Base-by-base conservation (phyloP, 257 asterid species). In the Marsdenia floribunda region DNA sequence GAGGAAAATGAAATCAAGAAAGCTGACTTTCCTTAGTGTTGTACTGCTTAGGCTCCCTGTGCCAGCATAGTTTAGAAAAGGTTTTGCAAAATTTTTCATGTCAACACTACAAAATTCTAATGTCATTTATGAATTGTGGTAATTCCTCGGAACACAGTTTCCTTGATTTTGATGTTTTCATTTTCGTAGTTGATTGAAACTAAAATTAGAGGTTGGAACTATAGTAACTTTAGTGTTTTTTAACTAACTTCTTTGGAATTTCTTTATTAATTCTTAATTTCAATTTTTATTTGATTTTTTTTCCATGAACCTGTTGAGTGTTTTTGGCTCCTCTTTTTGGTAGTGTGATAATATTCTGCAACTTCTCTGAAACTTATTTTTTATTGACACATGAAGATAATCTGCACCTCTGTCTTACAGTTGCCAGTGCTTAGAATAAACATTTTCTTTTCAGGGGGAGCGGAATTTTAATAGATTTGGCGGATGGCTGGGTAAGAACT, bases 401-500 rank as follows among this genome's bases (percentile, higher is more conserved):
- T 44, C 35, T 65, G 19, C 46, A 15, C 24, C 3, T 16, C n/a
- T 1, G 3, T 13, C 18, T 6, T 38, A 58, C 33, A 9, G 35
- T 55, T 66, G 52, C 47, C 15, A 65, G 16, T 65, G n/a, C 70
- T 16, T 6, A 37, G 29, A 65, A 37, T 29, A 65, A 18, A 65
- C 49, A 38, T 38, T 38, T 10, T 64, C 59, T 78, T 75, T 81
- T 67, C 85, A 95, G 99, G 98, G 99, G 37, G 99, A 92, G 74
- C 96, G 91, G 80, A 92, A 92, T 86, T 95, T 76, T 85, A 95
- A 88, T 79, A 89, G 98, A 73, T 95, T 95, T 87, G 99, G 97
- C 82, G 97, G 99, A 57, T 95, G 99, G 99, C 88, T 95, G 70
- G 99, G 99, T 52, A 95, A 95, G 87, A 95, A 95, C 84, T 95